Base-by-base conservation (phyloP, 1,139 yeast species). In the Kazachstania sp. region DNA sequence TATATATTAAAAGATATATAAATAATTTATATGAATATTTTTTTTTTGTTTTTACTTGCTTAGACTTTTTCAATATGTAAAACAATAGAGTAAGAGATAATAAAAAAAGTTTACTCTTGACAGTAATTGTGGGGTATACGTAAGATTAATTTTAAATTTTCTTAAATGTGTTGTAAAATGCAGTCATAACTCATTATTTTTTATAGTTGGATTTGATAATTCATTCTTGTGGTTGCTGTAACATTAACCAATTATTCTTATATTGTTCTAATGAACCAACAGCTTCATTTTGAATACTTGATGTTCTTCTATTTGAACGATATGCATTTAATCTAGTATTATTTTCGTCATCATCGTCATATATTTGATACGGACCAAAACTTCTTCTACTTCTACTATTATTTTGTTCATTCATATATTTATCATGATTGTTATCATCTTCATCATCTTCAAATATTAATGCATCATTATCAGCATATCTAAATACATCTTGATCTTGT, bases 191-290 rank as follows among this genome's bases (percentile, higher is more conserved):
- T 32, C 36, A 32, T 32, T 15, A 32, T 15, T 13, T n/a, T n/a
- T n/a, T n/a, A 36, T 11, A 36, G 28, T 23, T n/a, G 28, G 28
- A 3, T 23, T 9, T 7, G 15, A 18, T 35, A 15, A 13, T n/a
- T 46, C 42, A 51, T 12, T 54, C 53, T 49, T 65, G 63, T 41
- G 63, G 66, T 44, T 60, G 64, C 50, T 61, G 64, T 41, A 60
- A 49, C 57, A 61, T 58, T 35, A 60, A 47, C 67, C 68, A 65
- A 47, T 59, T 64, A 51, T 61, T 64, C 52, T 63, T 64, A 45
- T 63, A 63, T 48, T 63, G 66, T 44, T 64, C 68, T 45, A 64
- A 51, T 7, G 67, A 64, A 2, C 65, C 66, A 34, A 64, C 65
- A 42, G 60, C 53, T 43, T 61, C 65, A 39, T 60, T 63, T 47